phyloP scores from a whole-genome alignment of 2,329 filamentous ascomycete genomes.

The Geoglossum cookeanum region DNA sequence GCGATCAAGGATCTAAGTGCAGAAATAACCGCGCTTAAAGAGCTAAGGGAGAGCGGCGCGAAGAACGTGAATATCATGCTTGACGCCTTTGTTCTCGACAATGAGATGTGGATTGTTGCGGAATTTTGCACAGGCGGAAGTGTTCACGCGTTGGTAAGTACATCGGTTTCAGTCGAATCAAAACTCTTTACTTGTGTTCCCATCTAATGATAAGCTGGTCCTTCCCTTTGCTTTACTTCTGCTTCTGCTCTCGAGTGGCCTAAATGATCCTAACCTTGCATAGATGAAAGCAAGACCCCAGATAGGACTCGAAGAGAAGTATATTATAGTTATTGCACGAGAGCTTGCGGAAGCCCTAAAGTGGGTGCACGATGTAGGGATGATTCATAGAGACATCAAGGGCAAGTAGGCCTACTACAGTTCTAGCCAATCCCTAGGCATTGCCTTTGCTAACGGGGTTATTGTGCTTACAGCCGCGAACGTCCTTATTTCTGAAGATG shows the following conservation, averaged over 20 bases:
- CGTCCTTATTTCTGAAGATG: conserved; percentile 43
- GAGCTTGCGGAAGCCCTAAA: conserved; percentile 42
- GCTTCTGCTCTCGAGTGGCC: neutral
- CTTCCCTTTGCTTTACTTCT: neutral
- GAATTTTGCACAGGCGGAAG: conserved; percentile 76
- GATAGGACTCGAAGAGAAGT: conserved; percentile 43
- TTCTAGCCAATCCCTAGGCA: neutral
- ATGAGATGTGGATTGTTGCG: conserved; percentile 73
- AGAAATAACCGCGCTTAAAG: conserved; percentile 47
- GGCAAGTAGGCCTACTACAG: conserved; percentile 19
- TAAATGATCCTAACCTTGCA: neutral
- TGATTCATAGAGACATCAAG: conserved; percentile 47
- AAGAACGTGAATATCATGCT: conserved; percentile 68
- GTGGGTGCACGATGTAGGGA: conserved; percentile 44
- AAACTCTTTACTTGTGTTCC: neutral
- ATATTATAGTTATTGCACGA: conserved; percentile 43
- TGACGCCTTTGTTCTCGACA: conserved; percentile 57
- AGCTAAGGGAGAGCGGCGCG: conserved; percentile 54
- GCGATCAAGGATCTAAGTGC: conserved; percentile 34
- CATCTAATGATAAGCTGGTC: neutral
- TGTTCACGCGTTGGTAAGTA: conserved; percentile 44
- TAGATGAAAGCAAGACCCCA: conserved; percentile 45
- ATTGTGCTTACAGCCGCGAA: conserved; percentile 30
- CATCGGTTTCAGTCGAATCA: neutral
- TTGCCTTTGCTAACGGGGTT: neutral